Base-by-base conservation (phyloP, 805 yeast species). In the Kodamaea nitidulidarum region DNA sequence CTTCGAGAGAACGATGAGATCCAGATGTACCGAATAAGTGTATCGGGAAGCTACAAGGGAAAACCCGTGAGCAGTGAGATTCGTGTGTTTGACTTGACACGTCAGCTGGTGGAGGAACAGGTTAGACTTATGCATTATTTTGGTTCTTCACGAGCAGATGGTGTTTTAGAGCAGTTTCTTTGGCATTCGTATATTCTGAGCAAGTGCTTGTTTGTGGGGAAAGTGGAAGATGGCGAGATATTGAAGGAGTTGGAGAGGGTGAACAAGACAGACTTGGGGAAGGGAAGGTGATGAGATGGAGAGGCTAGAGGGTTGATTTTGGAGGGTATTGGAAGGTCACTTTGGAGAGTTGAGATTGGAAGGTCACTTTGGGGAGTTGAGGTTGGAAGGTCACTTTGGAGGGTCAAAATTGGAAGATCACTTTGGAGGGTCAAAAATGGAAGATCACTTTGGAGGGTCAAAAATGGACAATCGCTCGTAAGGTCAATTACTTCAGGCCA, bases 141-240 rank as follows among this genome's bases (percentile, higher is more conserved):
- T 12, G 22, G 22, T 6, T 5, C 7, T 6, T 20, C 8, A 8
- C 15, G 16, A 10, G 16, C 18, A 9, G 17, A 14, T 11, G 11
- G 15, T 11, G 22, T 15, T 3, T 22, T 30, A 21, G 15, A 16
- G 15, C 26, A 21, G 17, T 31, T 46, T 11, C 20, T 42, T 7
- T 32, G 29, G 14, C 45, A 44, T 30, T 38, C 51, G 4, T 40
- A 36, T 18, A 44, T 52, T 8, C 56, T 61, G 29, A 62, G 72
- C 22, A 68, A 67, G 42, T 51, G 66, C 20, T 53, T 67, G 26
- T 55, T 63, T 21, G 35, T 69, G 4, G 52, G 63, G 21, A 33
- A 38, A n/a, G 9, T 14, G 3, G 49, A 53, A 10, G 43, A 39
- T 20, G 5, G 5, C 7, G 22, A 20, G 5, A 39, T 49, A 9